Percentiles rank a stretch among this genome's conserved stretches.
Evolutionary conservation across 257 asterid species (phyloP).

Genomic region (Nemophila menziesii): DNA sequence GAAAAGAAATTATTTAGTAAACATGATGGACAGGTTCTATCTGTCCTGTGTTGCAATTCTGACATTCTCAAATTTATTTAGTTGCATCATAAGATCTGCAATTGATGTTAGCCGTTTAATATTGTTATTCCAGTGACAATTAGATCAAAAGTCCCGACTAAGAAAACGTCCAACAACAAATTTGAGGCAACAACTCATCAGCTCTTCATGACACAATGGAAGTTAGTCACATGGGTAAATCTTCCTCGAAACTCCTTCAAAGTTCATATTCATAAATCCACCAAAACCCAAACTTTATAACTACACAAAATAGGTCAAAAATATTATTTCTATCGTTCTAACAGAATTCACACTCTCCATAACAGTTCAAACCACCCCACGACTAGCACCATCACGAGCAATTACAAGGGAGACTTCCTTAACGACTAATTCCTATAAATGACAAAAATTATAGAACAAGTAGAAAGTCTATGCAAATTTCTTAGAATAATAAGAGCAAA

Average conservation of each 20-base stretch:
- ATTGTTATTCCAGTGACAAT: slow-evolving; percentile 26
- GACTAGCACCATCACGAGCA: slow-evolving; percentile 93
- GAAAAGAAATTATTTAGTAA: too few relatives aligned
- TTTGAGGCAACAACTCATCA: slow-evolving; percentile 56
- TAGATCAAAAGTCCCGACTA: slow-evolving; percentile 41
- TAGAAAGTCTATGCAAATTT: not conserved
- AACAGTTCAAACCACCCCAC: slow-evolving; percentile 76
- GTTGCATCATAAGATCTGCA: too few relatives aligned
- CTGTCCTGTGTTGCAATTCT: too few relatives aligned
- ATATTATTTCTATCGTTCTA: too few relatives aligned
- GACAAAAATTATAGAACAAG: not conserved
- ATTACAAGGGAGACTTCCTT: slow-evolving; percentile 87
- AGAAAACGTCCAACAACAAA: slow-evolving; percentile 46
- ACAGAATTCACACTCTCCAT: slow-evolving; percentile 40
- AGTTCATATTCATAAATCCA: too few relatives aligned
- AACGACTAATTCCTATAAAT: slow-evolving; percentile 50
- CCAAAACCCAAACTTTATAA: too few relatives aligned
- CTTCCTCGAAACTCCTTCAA: too few relatives aligned
- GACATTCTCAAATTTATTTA: too few relatives aligned
- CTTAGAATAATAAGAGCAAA: not conserved
- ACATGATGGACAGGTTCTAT: too few relatives aligned
- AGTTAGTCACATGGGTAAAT: too few relatives aligned
- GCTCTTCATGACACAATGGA: slow-evolving; percentile 74
- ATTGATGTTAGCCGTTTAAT: too few relatives aligned
- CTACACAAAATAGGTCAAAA: not conserved